Evolutionary conservation across 2,329 filamentous ascomycete species (phyloP), one percentile per base, ranked within the genome.

Genomic region (Calonectria henricotiae): DNA sequence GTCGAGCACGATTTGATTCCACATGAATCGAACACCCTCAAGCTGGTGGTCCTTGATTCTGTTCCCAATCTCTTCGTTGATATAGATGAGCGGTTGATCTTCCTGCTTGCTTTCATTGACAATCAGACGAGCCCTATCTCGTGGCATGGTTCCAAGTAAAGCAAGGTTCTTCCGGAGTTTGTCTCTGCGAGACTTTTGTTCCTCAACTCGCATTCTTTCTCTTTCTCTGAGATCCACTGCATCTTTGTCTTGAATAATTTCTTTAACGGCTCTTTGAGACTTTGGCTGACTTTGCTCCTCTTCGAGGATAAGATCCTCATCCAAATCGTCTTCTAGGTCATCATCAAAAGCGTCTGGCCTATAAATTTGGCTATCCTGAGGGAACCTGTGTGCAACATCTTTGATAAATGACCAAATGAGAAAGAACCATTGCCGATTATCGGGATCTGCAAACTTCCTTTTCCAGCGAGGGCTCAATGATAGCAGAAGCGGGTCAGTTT

Each of bases 1-100:
- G 66, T 91, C 88, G 37, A 88, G 86, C 6, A 96, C 89, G 51
- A 98, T 85, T 73, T 96, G 92, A 74, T 94, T 91, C 94, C 95
- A 98, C 85, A 98, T 89, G 81, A 98, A 98, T 12, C 92, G 91
- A 23, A 98, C 90, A 1, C 95, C 95, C 1, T 90, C 86, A 55
- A 97, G 86, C 78, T 98, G 95, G 80, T 98, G 94, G 9, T 90
- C 86, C 76, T 96, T 96, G 71, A 97, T 93, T 6, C 84, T 85
- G 8, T 76, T 77, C 0, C 89, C 91, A 65, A 96, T 93, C 8
- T 88, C 81, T 0, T 87, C 81, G 74, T 93, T 87, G 62, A 97
- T 82, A 71, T 89, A 92, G 32, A 94, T 88, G 55, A 90, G 85
- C 0, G 86, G 86, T 73, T 92, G 84, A 15, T 88, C 82, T 3